These are phyloP conservation scores for Pseudogymnoascus sp. DNA, from an alignment of 2,329 filamentous ascomycete species.

Conservation along the genomic window DNA sequence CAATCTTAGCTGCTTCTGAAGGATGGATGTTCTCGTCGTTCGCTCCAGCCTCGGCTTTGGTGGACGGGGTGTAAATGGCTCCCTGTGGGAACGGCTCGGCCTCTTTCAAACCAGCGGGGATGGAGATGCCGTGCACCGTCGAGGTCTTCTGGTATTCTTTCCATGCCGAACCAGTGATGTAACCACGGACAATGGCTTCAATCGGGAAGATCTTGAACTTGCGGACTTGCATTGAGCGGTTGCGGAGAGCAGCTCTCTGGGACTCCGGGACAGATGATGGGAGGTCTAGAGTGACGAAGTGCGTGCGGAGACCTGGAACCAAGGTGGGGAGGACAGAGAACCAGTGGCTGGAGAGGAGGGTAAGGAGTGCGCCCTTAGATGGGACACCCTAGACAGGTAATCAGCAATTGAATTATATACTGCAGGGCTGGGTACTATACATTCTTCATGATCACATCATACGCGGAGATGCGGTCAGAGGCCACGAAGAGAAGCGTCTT, in stretches of 20 bases:
- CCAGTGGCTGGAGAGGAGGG: conserved; percentile 60
- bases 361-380: conserved; percentile 59
- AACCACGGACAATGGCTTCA: conserved; percentile 65
- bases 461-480: conserved; percentile 88
- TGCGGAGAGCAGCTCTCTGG: conserved; percentile 36
- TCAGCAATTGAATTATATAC: conserved; percentile 33
- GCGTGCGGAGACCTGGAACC: conserved; percentile 52
- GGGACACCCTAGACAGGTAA: conserved; percentile 49
- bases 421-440: conserved; percentile 46
- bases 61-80: conserved; percentile 59
- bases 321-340: conserved; percentile 50
- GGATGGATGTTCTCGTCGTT: conserved; percentile 66
- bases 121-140: conserved; percentile 56
- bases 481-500: conserved; percentile 72
- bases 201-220: conserved; percentile 57
- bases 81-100: conserved; percentile 50
- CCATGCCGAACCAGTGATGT: conserved; percentile 67
- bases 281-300: conserved; percentile 52
- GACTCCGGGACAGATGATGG: conserved; percentile 39
- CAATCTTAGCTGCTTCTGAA: conserved; percentile 37
- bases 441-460: conserved; percentile 84
- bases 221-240: conserved; percentile 58
- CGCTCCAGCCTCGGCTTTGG: conserved; percentile 58
- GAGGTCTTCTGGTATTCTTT: conserved; percentile 55
- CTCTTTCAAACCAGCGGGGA: conserved; percentile 51